phyloP scores from a whole-genome alignment of 163 green algal genomes.

The Scenedesmus sp. region DNA sequence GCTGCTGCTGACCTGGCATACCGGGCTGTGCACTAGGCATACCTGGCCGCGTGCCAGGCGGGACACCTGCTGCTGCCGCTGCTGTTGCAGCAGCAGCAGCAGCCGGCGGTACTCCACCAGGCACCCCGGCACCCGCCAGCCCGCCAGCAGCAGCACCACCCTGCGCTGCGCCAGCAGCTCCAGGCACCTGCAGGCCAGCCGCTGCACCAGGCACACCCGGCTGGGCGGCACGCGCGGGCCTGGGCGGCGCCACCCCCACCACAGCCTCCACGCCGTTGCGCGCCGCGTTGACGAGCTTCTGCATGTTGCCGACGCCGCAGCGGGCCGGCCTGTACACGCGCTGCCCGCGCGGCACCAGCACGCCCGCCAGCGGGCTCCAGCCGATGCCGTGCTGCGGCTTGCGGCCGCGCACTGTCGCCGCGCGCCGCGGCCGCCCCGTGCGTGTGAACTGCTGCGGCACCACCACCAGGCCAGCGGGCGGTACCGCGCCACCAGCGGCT shows the following conservation, averaged over 20 bases:
- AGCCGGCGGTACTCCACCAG: neutral
- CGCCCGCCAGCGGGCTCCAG: slow-evolving; percentile 32
- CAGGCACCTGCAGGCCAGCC: slow-evolving; percentile 17
- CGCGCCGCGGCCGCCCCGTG: slow-evolving; percentile 27
- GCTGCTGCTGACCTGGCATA: neutral
- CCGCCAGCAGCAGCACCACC: neutral
- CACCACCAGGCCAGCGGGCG: neutral
- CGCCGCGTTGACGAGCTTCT: neutral
- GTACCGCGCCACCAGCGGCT: neutral
- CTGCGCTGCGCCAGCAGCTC: neutral
- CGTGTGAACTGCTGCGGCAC: slow-evolving; percentile 46
- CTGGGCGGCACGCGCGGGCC: neutral
- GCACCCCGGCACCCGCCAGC: neutral
- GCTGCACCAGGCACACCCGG: neutral
- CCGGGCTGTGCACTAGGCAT: neutral
- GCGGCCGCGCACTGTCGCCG: slow-evolving; percentile 29
- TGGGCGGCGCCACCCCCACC: neutral
- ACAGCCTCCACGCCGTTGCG: slow-evolving; percentile 5
- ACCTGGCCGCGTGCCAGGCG: neutral
- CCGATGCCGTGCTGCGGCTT: slow-evolving; percentile 45
- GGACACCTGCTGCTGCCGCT: neutral
- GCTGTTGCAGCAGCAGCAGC: neutral
- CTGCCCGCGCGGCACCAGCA: slow-evolving; percentile 5
- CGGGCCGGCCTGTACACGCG: neutral
- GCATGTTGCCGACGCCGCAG: neutral